A percentile compares a stretch with the other conserved stretches of the same genome.
phyloP scores from a whole-genome alignment of 768 basidiomycete genomes.

The Cystoderma amianthinum region DNA sequence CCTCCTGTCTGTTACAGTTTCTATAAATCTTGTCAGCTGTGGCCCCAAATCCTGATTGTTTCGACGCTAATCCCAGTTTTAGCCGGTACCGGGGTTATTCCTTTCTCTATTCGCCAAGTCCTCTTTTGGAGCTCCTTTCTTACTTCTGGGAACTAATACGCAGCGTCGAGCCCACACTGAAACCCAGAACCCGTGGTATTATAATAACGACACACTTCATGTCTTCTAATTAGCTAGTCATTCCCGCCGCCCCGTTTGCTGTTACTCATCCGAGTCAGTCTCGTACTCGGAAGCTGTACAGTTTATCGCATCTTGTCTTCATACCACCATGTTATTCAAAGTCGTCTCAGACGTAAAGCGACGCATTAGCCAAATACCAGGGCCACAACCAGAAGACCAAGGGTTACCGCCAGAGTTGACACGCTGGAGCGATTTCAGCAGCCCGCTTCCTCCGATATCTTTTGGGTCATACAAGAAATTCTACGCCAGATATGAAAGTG shows the following conservation, averaged over 20 bases:
- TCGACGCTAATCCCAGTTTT: not conserved
- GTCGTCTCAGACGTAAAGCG: constrained; percentile 17
- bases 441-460: constrained; percentile 31
- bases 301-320: not conserved
- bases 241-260: not conserved
- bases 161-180: not conserved
- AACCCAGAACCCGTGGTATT: not conserved
- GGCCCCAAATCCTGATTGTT: not conserved
- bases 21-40: not conserved
- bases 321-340: constrained; percentile 20
- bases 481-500: constrained; percentile 17
- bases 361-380: constrained; percentile 10
- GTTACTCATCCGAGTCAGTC: not conserved
- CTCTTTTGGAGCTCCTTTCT: not conserved
- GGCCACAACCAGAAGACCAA: constrained; percentile 2
- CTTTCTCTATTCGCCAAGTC: too few species aligned
- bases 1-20: too few species aligned
- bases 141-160: not conserved
- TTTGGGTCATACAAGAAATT: constrained; percentile 35
- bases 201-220: not conserved
- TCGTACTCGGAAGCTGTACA: not conserved
- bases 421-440: constrained; percentile 26
- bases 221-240: not conserved
- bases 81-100: not conserved
- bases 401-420: constrained; percentile 26